Conservation (phyloP, 331 rosid genomes). For the Stylosanthes scabra region DNA sequence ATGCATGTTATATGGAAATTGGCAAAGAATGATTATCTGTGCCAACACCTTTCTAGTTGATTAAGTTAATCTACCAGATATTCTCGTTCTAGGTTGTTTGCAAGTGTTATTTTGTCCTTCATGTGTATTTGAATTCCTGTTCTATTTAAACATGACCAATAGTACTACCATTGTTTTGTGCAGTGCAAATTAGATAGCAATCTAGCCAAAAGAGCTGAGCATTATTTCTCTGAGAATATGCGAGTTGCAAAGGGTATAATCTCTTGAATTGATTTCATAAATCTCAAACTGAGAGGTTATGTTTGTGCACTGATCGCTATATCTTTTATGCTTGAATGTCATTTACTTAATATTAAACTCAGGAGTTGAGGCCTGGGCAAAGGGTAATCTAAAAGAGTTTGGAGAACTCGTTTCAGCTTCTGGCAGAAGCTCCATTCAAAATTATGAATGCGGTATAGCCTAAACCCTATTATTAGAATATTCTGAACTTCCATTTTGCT, state of each 20-base stretch:
- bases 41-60: constrained; percentile 4
- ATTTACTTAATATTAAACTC: constrained; percentile 43
- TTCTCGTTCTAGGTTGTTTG: constrained; percentile 28
- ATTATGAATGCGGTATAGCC: constrained; percentile 89
- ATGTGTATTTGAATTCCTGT: constrained; percentile 16
- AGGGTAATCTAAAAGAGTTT: constrained; percentile 72
- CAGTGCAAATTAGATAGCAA: constrained; percentile 66
- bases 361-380: constrained; percentile 91
- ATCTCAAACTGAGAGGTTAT: constrained; percentile 20
- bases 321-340: constrained; percentile 27
- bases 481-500: constrained; percentile 37
- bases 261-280: constrained; percentile 10
- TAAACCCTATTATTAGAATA: constrained; percentile 24
- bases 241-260: constrained; percentile 86
- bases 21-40: neutral
- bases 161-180: too few species aligned
- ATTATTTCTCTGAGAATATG: constrained; percentile 86
- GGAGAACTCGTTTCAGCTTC: constrained; percentile 85
- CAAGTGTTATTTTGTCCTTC: constrained; percentile 31
- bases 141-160: constrained; percentile 32
- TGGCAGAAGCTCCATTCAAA: constrained; percentile 88
- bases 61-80: constrained; percentile 16
- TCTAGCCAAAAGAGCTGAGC: constrained; percentile 88
- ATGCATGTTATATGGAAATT: constrained; percentile 5
- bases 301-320: constrained; percentile 21